These are phyloP conservation scores for Inosperma sp. DNA, from an alignment of 768 basidiomycete genomes.

Conservation along the genomic window DNA sequence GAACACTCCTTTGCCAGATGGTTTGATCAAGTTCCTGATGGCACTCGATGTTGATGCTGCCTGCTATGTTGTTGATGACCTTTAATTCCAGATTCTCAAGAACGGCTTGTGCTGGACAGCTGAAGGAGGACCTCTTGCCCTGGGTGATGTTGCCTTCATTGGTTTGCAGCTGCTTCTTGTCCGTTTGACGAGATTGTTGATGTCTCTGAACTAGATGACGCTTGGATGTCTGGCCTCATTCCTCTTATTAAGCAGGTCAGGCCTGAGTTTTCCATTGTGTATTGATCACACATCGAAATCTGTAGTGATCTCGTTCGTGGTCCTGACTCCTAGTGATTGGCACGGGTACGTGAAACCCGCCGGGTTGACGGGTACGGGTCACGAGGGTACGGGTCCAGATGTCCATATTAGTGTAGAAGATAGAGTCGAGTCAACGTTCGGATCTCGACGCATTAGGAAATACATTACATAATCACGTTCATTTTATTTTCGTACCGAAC, in stretches of 20 bases:
- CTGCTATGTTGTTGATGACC: constrained; percentile 54
- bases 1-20: constrained; percentile 54
- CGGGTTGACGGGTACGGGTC: no score
- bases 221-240: constrained; percentile 93
- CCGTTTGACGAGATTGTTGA: no score
- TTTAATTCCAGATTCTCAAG: constrained; percentile 61
- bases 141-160: constrained; percentile 85
- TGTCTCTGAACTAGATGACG: no score
- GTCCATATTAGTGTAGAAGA: no score
- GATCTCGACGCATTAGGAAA: no score
- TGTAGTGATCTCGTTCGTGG: constrained; percentile 82
- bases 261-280: constrained; percentile 84
- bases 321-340: constrained; percentile 67
- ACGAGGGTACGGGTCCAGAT: no score
- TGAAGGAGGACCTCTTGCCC: constrained; percentile 77
- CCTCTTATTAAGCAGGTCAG: constrained; percentile 84
- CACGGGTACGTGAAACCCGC: no score
- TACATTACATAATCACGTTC: no score
- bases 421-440: no score
- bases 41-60: constrained; percentile 75
- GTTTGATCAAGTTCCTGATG: constrained; percentile 80
- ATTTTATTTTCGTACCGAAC: no score
- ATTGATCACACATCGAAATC: constrained; percentile 94
- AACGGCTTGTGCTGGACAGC: constrained; percentile 88
- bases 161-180: constrained; percentile 41